These are phyloP conservation scores for Clathrospora elynae DNA, from an alignment of 2,329 filamentous ascomycete genomes.

Conservation along the genomic window DNA sequence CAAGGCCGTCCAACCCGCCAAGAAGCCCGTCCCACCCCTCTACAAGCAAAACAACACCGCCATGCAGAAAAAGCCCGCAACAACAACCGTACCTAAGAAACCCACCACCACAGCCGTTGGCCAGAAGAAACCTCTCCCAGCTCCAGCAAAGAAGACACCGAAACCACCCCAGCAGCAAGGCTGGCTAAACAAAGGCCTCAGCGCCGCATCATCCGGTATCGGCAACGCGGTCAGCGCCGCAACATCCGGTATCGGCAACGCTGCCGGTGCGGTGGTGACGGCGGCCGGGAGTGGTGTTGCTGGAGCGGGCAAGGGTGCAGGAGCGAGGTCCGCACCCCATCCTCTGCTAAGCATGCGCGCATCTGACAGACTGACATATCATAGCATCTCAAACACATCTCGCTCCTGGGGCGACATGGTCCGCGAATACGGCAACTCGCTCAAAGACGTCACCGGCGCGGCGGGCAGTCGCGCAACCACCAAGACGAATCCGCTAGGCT, in stretches of 20 bases:
- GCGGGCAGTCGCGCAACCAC: conserved; percentile 52
- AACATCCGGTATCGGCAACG: conserved; percentile 52
- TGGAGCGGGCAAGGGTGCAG: conserved; percentile 23
- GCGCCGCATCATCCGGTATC: conserved; percentile 20
- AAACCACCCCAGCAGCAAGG: conserved; percentile 45
- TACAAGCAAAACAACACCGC: conserved; percentile 16
- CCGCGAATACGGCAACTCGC: conserved; percentile 56
- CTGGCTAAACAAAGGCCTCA: conserved; percentile 49
- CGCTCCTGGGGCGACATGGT: conserved; percentile 56
- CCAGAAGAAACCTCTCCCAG: conserved; percentile 18
- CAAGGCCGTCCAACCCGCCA: conserved; percentile 19
- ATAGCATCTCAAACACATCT: conserved; percentile 52
- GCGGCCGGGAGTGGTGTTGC: conserved; percentile 55
- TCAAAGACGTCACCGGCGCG: conserved; percentile 56
- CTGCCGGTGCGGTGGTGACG: conserved; percentile 51
- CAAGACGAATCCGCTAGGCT: conserved; percentile 54
- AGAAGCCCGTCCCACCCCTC: conserved; percentile 21
- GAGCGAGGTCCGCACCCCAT: conserved; percentile 14
- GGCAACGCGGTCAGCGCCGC: conserved; percentile 39
- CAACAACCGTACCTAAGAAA: conserved; percentile 9
- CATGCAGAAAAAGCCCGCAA: conserved; percentile 25
- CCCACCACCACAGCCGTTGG: conserved; percentile 12
- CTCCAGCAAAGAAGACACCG: conserved; percentile 13
- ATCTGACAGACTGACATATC: background rate
- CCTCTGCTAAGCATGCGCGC: conserved; percentile 1